Conservation (phyloP, 176 grass and related monocot genomes). For the Bothriochloa decipiens region DNA sequence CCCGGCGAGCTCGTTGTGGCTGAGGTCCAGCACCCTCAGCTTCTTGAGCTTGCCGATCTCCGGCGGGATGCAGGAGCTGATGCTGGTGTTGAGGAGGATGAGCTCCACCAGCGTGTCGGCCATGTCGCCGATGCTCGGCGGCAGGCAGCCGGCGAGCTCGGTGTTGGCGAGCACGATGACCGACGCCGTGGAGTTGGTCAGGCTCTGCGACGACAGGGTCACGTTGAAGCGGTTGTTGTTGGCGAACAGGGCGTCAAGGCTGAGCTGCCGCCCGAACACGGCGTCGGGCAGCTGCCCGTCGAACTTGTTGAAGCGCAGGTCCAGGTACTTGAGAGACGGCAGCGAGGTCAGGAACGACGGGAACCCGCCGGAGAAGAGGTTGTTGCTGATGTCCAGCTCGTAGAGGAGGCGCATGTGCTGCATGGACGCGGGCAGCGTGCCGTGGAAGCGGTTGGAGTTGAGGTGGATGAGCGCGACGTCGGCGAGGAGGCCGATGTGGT, state of each 20-base stretch:
- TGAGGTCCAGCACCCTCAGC: slow-evolving; percentile 85
- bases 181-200: slow-evolving; percentile 74
- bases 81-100: slow-evolving; percentile 74
- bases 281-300: slow-evolving; percentile 55
- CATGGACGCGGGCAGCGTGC: slow-evolving; percentile 58
- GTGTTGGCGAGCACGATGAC: slow-evolving; percentile 94
- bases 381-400: slow-evolving; percentile 87
- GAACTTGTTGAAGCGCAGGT: slow-evolving; percentile 80
- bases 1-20: slow-evolving; percentile 74
- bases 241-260: slow-evolving; percentile 79
- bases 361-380: slow-evolving; percentile 69
- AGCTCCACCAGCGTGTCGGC: slow-evolving; percentile 75
- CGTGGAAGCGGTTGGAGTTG: slow-evolving; percentile 75
- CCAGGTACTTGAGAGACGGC: slow-evolving; percentile 73
- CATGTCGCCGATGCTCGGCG: slow-evolving; percentile 64
- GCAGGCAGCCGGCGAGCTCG: slow-evolving; percentile 67
- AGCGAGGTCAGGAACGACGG: slow-evolving; percentile 63
- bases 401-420: slow-evolving; percentile 66
- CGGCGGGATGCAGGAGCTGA: slow-evolving; percentile 78
- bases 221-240: slow-evolving; percentile 86
- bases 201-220: slow-evolving; percentile 52
- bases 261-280: slow-evolving; percentile 61
- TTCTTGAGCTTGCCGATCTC: slow-evolving; percentile 77
- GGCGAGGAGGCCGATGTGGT: slow-evolving; percentile 69
- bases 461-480: slow-evolving; percentile 77